Percentiles rank a stretch among this genome's conserved stretches.
These are phyloP conservation scores for Aspergillus unguis DNA, from an alignment of 2,329 filamentous ascomycete species.

Conservation along the genomic window DNA sequence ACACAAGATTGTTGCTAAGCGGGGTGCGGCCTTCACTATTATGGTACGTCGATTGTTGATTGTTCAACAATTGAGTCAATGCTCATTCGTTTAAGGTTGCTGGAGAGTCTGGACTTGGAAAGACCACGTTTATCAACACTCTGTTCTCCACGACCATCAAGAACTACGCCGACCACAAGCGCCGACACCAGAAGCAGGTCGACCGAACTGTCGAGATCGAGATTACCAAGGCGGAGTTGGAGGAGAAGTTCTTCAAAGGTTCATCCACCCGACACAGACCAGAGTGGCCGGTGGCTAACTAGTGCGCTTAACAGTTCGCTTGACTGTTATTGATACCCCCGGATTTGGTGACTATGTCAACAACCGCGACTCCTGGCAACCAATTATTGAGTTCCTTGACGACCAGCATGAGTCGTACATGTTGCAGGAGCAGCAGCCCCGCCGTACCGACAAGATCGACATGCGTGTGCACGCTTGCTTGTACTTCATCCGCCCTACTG, in stretches of 20 bases:
- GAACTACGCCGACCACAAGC: slow-evolving; percentile 99
- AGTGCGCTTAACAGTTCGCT: slow-evolving; percentile 64
- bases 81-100: slow-evolving; percentile 65
- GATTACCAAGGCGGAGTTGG: slow-evolving; percentile 98
- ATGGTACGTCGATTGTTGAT: slow-evolving; percentile 64
- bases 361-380: slow-evolving; percentile 99
- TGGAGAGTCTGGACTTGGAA: slow-evolving; percentile 96
- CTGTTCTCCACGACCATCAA: slow-evolving; percentile 99
- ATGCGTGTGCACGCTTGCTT: slow-evolving; percentile 96
- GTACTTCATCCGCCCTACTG: slow-evolving; percentile 98
- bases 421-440: slow-evolving; percentile 99
- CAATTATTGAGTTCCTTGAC: slow-evolving; percentile 99
- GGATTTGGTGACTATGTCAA: slow-evolving; percentile 99
- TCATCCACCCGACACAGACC: slow-evolving; percentile 20
- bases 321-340: slow-evolving; percentile 98
- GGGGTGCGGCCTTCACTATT: slow-evolving; percentile 97
- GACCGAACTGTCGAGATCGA: slow-evolving; percentile 99
- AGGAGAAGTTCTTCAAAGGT: slow-evolving; percentile 99
- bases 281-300: slow-evolving; percentile 19
- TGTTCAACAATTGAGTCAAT: slow-evolving; percentile 18
- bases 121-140: slow-evolving; percentile 99
- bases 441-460: slow-evolving; percentile 97
- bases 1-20: slow-evolving; percentile 71
- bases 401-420: slow-evolving; percentile 99
- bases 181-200: slow-evolving; percentile 97